These are phyloP conservation scores for Ophiostoma sp. DNA, from an alignment of 2,329 filamentous ascomycete genomes.

Conservation along the genomic window DNA sequence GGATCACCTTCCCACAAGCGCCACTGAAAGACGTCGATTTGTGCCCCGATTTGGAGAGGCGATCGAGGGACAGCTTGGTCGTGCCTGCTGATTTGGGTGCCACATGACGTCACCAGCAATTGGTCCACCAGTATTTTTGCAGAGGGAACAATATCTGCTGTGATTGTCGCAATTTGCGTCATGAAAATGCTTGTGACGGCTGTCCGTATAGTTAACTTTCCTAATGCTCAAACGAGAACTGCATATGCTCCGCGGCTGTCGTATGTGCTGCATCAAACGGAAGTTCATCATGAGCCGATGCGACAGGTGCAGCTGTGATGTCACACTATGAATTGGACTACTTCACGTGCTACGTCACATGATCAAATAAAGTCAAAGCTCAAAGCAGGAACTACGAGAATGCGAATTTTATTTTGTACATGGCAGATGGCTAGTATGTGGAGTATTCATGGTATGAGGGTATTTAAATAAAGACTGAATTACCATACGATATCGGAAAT, in stretches of 20 bases:
- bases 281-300: background rate
- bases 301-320: background rate
- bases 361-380: background rate
- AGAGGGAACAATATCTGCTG: background rate
- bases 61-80: slow-evolving; percentile 14
- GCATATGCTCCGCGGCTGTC: background rate
- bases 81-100: slow-evolving; percentile 4
- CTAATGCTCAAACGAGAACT: background rate
- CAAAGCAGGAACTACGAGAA: too few relatives aligned
- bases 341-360: background rate
- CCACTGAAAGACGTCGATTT: slow-evolving; percentile 11
- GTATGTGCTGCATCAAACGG: background rate
- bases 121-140: background rate
- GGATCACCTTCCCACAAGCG: slow-evolving; percentile 17
- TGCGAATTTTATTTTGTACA: too few relatives aligned
- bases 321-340: background rate
- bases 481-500: too few relatives aligned
- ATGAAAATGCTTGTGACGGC: slow-evolving; percentile 13
- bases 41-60: slow-evolving; percentile 13
- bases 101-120: slow-evolving; percentile 22
- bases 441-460: too few relatives aligned
- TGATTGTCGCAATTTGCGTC: background rate
- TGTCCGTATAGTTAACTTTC: background rate
- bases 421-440: too few relatives aligned
- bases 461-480: too few relatives aligned